Conservation (phyloP, 108 stramenopile species). For the Skeletonema potamos region DNA sequence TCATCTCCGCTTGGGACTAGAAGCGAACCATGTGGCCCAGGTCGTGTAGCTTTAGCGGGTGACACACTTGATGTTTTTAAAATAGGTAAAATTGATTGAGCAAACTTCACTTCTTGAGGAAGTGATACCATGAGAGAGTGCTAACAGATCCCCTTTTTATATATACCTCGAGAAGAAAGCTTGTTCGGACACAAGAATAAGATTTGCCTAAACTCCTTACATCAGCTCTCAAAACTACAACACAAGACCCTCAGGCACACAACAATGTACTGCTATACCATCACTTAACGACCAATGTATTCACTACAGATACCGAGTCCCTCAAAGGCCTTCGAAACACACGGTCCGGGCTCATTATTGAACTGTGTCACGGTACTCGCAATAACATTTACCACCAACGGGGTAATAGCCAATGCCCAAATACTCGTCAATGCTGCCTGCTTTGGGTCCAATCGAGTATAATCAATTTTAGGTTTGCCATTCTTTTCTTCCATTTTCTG, state of each 20-base stretch:
- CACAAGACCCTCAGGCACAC: not conserved
- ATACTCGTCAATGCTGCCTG: constrained; percentile 40
- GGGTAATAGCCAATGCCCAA: constrained; percentile 53
- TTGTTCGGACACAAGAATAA: not conserved
- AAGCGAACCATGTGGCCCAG: too few relatives aligned
- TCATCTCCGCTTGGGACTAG: too few relatives aligned
- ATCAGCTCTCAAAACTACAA: not conserved
- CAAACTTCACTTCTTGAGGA: too few relatives aligned
- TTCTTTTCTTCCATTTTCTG: constrained; percentile 62
- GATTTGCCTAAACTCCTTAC: not conserved
- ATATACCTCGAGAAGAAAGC: not conserved
- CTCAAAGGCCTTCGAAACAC: constrained; percentile 36
- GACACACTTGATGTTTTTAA: too few relatives aligned
- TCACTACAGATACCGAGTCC: not conserved
- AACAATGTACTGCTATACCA: too few relatives aligned
- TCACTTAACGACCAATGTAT: not conserved
- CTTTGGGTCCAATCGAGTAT: constrained; percentile 47
- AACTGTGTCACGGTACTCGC: constrained; percentile 38
- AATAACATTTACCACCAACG: constrained; percentile 34
- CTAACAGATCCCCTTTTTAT: too few relatives aligned
- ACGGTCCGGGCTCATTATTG: constrained; percentile 34
- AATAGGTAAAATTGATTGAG: too few relatives aligned
- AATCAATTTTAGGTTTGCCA: constrained; percentile 58
- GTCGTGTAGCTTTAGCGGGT: too few relatives aligned
- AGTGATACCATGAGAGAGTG: too few relatives aligned